These are phyloP conservation scores for Pichia norvegensis DNA, from an alignment of 1,139 yeast genomes.

Conservation along the genomic window DNA sequence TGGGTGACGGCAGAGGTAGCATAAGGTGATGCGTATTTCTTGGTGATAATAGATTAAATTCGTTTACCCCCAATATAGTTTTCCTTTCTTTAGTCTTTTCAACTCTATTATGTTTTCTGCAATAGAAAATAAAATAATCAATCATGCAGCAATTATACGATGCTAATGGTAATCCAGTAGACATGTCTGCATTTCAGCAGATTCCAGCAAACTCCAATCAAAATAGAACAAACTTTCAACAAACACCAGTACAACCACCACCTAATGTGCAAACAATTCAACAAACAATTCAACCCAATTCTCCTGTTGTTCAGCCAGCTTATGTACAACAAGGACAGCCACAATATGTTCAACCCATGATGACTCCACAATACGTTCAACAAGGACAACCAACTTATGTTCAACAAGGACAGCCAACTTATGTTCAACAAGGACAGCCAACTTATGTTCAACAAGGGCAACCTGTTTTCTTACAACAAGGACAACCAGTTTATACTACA, in stretches of 20 bases:
- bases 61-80: too few relatives aligned
- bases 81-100: not conserved
- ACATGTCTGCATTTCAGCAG: not conserved
- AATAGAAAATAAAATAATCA: too few relatives aligned
- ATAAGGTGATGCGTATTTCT: too few relatives aligned
- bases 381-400: not conserved
- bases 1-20: too few relatives aligned
- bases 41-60: too few relatives aligned
- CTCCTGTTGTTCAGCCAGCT: not conserved
- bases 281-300: not conserved
- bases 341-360: not conserved
- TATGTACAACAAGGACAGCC: not conserved
- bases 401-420: not conserved
- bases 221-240: not conserved
- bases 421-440: not conserved
- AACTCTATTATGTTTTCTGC: not conserved
- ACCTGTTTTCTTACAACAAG: not conserved
- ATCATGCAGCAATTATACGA: slow-evolving; percentile 8
- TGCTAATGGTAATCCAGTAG: slow-evolving; percentile 11
- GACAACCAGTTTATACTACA: not conserved
- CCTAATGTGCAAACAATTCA: too few relatives aligned
- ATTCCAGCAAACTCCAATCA: not conserved
- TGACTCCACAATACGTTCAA: not conserved
- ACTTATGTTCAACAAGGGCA: not conserved
- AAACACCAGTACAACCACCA: too few relatives aligned